Base-by-base conservation (phyloP, 2,329 filamentous ascomycete genomes). In the Cordyceps pruinosa region DNA sequence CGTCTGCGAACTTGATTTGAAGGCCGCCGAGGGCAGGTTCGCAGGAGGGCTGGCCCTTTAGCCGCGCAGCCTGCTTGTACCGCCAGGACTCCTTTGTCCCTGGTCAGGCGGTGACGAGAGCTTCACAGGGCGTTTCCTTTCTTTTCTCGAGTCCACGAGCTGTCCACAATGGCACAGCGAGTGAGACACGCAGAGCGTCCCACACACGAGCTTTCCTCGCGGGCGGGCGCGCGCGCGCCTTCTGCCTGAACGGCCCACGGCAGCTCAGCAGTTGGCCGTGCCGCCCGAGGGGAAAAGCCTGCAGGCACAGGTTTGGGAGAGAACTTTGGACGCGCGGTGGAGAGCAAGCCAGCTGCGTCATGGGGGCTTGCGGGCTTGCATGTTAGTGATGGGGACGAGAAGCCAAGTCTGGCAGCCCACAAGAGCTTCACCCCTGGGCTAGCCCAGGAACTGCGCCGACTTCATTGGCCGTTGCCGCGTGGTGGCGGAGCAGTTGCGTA, bases 401-500 rank as follows among this genome's bases (percentile, higher is more conserved):
- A n/a, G 46, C 28, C 54, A 26, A 39, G 32, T 45, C 19, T 9
- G 41, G 45, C n/a, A 56, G 44, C 44, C 44, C 34, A 41, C 39
- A 41, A 19, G 7, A 13, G 47, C 17, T 44, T 39, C 21, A n/a
- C 44, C 44, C 55, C 47, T 50, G 47, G 46, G 23, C 55, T 47
- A 47, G 25, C 26, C 46, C 55, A 57, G 55, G 55, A 41, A 51
- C 55, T 51, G 41, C 9, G 17, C 8, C 37, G 30, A 12, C 15
- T 12, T 48, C n/a, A 57, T 57, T 57, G 55, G 55, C 39, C 21
- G 15, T 12, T 35, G 47, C 30, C 46, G 47, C 47, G 55, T 57
- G 55, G 55, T 57, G 46, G 47, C 47, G 55, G 52, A 41, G 42
- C 45, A 56, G 39, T 49, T 17, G 32, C 42, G 48, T 47, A 21